A percentile compares a stretch with the other conserved stretches of the same genome.
phyloP scores from a whole-genome alignment of 2,329 filamentous ascomycete genomes.

The Westerdykella sp. region DNA sequence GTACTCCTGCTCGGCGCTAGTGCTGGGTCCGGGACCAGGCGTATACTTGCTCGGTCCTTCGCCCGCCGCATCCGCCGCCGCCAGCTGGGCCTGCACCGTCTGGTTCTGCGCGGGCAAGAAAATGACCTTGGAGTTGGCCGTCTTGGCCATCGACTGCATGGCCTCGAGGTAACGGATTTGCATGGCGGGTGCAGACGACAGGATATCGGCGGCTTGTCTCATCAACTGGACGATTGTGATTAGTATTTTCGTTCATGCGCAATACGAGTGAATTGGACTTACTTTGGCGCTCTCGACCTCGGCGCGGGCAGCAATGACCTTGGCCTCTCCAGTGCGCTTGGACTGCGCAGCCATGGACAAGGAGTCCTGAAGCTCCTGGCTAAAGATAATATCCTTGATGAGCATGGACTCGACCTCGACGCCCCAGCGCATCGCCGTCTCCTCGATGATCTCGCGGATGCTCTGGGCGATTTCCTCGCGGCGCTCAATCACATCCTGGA shows the following conservation, averaged over 20 bases:
- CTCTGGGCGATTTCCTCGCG: conserved; percentile 94
- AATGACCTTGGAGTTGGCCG: conserved; percentile 79
- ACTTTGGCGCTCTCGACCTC: conserved; percentile 88
- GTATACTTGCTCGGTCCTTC: conserved; percentile 50
- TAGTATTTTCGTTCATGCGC: conserved; percentile 45
- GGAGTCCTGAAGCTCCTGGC: conserved; percentile 87
- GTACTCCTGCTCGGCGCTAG: conserved; percentile 26
- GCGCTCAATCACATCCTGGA: conserved; percentile 97
- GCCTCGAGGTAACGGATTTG: conserved; percentile 73
- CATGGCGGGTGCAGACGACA: conserved; percentile 91
- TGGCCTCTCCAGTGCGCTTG: conserved; percentile 97
- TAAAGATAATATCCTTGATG: conserved; percentile 99
- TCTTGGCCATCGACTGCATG: conserved; percentile 98
- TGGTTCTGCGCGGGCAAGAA: conserved; percentile 51
- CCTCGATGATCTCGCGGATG: conserved; percentile 95
- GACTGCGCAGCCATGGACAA: conserved; percentile 97
- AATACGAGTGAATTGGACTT: background rate
- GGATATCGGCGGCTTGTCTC: conserved; percentile 84
- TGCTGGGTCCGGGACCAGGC: conserved; percentile 11
- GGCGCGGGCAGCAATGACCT: conserved; percentile 94
- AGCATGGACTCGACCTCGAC: conserved; percentile 97
- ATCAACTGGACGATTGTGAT: conserved; percentile 50
- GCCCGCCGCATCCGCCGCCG: conserved; percentile 46
- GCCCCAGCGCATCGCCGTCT: conserved; percentile 89
- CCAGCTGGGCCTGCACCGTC: conserved; percentile 52